A percentile compares a stretch with the other conserved stretches of the same genome.
Conservation (phyloP, 2,329 filamentous ascomycete genomes). For the Didymella arachidicola region DNA sequence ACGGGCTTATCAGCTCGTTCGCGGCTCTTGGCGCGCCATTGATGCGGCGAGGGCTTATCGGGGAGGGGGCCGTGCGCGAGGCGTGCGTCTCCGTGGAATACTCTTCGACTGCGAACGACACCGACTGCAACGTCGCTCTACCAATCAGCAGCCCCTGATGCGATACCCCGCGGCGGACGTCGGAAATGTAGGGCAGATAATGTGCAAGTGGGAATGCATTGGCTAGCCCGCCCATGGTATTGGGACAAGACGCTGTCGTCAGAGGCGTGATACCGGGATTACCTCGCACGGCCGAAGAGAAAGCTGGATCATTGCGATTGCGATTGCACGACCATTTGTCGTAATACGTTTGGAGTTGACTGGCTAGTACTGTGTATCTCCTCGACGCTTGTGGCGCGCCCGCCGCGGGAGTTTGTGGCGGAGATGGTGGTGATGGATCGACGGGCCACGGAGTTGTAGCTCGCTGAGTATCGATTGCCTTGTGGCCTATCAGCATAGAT, state of each 20-base stretch:
- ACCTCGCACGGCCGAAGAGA: constrained; percentile 22
- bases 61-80: constrained; percentile 22
- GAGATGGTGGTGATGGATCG: constrained; percentile 8
- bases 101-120: neutral
- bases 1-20: constrained; percentile 24
- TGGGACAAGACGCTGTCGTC: constrained; percentile 11
- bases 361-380: neutral
- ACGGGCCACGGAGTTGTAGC: constrained; percentile 27
- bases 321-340: too few relatives aligned
- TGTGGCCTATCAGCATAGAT: constrained; percentile 16
- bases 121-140: constrained; percentile 6
- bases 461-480: constrained; percentile 3
- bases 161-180: constrained; percentile 26
- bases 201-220: neutral
- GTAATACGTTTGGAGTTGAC: too few relatives aligned
- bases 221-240: constrained; percentile 5
- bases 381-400: constrained; percentile 5
- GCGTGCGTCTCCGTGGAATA: constrained; percentile 19
- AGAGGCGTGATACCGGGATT: constrained; percentile 16
- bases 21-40: constrained; percentile 30
- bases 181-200: constrained; percentile 30
- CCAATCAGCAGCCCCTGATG: neutral
- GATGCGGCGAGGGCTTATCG: constrained; percentile 31
- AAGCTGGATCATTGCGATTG: neutral
- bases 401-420: constrained; percentile 11